These are phyloP conservation scores for Tinospora cordifolia DNA, from an alignment of 164 flowering plant species.

Conservation along the genomic window DNA sequence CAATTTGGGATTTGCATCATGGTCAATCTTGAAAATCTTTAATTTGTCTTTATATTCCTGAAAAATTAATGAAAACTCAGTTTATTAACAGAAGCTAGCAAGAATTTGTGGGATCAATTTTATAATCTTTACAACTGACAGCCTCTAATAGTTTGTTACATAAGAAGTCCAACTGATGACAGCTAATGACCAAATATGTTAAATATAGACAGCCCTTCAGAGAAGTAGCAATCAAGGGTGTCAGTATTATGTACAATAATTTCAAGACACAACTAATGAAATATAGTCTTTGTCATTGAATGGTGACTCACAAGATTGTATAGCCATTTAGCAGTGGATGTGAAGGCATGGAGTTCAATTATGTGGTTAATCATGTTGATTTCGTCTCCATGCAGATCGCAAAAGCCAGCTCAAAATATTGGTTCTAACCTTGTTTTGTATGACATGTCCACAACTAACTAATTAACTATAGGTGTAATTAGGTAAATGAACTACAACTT, in stretches of 20 bases:
- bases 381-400: not conserved
- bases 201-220: no score
- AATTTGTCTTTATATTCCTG: constrained; percentile 68
- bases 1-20: constrained; percentile 60
- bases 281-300: no score
- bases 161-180: no score
- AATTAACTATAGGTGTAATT: no score
- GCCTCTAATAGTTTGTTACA: not conserved
- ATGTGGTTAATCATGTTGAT: not conserved
- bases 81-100: not conserved
- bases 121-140: not conserved
- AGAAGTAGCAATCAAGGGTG: no score
- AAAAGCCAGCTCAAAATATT: not conserved
- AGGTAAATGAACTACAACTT: no score
- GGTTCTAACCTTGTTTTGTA: not conserved
- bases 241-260: no score
- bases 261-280: no score
- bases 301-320: not conserved
- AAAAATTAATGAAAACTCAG: not conserved
- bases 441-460: no score
- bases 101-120: not conserved
- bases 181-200: no score
- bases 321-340: not conserved
- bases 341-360: not conserved
- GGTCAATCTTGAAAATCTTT: constrained; percentile 68